Evolutionary conservation across 2,329 filamentous ascomycete genomes (phyloP).

Genomic region (Chaetomium sp.): DNA sequence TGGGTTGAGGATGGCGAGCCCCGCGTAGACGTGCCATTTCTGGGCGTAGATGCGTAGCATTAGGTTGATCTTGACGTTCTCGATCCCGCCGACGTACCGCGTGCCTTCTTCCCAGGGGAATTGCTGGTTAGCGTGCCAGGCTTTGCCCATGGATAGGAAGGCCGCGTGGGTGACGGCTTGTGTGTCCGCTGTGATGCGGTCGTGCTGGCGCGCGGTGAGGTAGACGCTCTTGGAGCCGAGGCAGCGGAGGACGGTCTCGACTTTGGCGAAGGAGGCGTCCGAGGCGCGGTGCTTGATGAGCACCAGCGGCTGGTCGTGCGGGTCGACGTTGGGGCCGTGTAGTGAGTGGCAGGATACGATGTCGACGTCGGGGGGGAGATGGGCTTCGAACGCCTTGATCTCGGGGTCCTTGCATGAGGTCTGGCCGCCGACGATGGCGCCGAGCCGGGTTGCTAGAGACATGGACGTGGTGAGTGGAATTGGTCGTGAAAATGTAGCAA

Average conservation of each 20-base stretch:
- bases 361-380: conserved; percentile 81
- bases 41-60: conserved; percentile 95
- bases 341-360: conserved; percentile 96
- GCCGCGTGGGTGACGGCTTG: conserved; percentile 97
- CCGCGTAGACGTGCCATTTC: conserved; percentile 99
- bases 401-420: conserved; percentile 98
- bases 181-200: conserved; percentile 95
- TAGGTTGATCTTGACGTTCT: conserved; percentile 99
- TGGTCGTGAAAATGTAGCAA: background rate
- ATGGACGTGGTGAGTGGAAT: conserved; percentile 21
- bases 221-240: conserved; percentile 81
- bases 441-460: conserved; percentile 75
- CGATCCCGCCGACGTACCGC: conserved; percentile 94
- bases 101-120: conserved; percentile 87
- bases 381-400: conserved; percentile 83
- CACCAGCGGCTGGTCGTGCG: conserved; percentile 81
- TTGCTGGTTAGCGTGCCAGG: conserved; percentile 90
- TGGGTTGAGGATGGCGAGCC: conserved; percentile 92
- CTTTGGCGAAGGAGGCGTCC: conserved; percentile 66
- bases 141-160: conserved; percentile 95
- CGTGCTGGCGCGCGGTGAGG: conserved; percentile 80
- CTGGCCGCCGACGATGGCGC: conserved; percentile 92
- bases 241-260: conserved; percentile 75
- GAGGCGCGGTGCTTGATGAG: conserved; percentile 90
- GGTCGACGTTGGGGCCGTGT: conserved; percentile 85